Evolutionary conservation across 495 filamentous ascomycete genomes (phyloP).

Genomic region (Penicillium silybi): DNA sequence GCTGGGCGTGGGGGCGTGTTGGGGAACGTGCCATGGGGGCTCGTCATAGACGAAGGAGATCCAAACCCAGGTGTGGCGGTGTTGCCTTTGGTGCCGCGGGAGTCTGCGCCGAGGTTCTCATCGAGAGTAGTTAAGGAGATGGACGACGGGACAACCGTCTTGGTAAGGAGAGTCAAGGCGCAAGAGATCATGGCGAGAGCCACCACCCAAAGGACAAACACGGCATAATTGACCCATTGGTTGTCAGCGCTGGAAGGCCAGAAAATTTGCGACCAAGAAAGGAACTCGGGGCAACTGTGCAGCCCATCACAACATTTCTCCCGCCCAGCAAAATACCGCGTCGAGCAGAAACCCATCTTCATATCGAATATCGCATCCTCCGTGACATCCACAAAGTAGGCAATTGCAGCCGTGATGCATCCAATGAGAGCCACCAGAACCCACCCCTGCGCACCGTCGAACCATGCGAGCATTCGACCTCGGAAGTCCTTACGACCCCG

Average conservation of each 20-base stretch:
- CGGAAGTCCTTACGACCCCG: conserved; percentile 78
- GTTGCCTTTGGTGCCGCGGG: conserved; percentile 40
- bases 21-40: conserved; percentile 25
- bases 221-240: conserved; percentile 65
- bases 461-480: conserved; percentile 68
- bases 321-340: conserved; percentile 66
- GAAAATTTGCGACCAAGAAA: conserved; percentile 69
- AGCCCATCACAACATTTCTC: conserved; percentile 73
- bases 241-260: conserved; percentile 49
- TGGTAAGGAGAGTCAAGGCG: conserved; percentile 76
- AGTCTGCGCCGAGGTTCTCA: conserved; percentile 62
- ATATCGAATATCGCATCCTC: conserved; percentile 83
- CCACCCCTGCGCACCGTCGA: conserved; percentile 94
- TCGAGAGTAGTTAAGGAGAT: conserved; percentile 84
- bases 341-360: conserved; percentile 83
- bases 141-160: conserved; percentile 85
- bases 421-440: conserved; percentile 89
- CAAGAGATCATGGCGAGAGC: conserved; percentile 72
- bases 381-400: conserved; percentile 84
- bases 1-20: conserved; percentile 48
- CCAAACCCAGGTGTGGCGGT: conserved; percentile 27
- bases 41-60: conserved; percentile 35
- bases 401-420: conserved; percentile 76
- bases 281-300: conserved; percentile 63
- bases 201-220: conserved; percentile 70